phyloP scores from a whole-genome alignment of 129 eudicot genomes.

The Logfia minima region DNA sequence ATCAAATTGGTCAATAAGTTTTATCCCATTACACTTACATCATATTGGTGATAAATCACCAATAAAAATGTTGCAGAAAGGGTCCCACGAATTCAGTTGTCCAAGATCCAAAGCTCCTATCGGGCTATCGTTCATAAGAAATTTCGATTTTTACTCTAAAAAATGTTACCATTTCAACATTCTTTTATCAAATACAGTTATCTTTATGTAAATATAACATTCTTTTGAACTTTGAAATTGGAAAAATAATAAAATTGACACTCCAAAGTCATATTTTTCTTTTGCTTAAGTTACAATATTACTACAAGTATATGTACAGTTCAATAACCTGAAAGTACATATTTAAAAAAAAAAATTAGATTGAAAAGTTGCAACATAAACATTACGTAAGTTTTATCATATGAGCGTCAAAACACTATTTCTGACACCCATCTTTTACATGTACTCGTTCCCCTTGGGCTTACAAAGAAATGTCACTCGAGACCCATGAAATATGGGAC shows the following conservation, averaged over 20 bases:
- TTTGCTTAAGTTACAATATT: not conserved
- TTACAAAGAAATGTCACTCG: not conserved
- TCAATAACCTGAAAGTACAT: not conserved
- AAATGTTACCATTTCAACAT: not conserved
- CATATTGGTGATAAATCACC: too few relatives aligned
- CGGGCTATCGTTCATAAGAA: not conserved
- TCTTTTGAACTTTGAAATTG: not conserved
- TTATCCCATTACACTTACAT: too few relatives aligned
- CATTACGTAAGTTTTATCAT: not conserved
- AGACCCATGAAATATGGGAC: conserved; percentile 19
- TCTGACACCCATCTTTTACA: not conserved
- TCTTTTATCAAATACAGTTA: not conserved
- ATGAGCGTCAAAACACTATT: not conserved
- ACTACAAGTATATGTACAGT: too few relatives aligned
- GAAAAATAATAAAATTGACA: not conserved
- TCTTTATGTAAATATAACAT: not conserved
- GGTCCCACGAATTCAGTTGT: not conserved
- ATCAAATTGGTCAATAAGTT: too few relatives aligned
- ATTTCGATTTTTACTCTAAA: not conserved
- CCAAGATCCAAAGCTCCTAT: not conserved
- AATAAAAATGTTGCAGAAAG: not conserved
- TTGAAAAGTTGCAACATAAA: not conserved
- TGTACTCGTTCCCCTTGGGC: conserved; percentile 1
- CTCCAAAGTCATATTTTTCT: not conserved
- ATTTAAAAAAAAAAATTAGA: too few relatives aligned